Percentiles rank a stretch among this genome's conserved stretches.
Conservation (phyloP, 2,329 filamentous ascomycete species). For the Exophiala bonariae region DNA sequence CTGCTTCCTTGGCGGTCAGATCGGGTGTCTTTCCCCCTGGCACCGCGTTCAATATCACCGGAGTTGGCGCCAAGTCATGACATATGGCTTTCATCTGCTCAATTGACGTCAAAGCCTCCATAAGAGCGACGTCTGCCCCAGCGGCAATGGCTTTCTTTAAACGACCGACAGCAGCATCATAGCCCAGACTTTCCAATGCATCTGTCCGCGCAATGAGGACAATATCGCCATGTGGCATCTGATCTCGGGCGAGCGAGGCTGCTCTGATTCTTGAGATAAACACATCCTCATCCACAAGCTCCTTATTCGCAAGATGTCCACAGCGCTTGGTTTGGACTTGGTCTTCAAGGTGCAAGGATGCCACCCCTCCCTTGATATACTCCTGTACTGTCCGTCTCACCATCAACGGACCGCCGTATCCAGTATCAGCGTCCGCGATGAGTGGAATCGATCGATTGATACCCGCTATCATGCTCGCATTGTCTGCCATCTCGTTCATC, state of each 20-base stretch:
- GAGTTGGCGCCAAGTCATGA: slow-evolving; percentile 38
- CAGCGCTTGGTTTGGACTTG: slow-evolving; percentile 40
- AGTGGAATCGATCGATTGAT: slow-evolving; percentile 50
- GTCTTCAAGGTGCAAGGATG: slow-evolving; percentile 59
- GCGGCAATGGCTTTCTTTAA: slow-evolving; percentile 38
- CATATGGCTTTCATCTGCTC: slow-evolving; percentile 37
- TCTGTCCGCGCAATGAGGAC: slow-evolving; percentile 46
- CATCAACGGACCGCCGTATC: slow-evolving; percentile 51
- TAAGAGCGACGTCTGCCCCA: slow-evolving; percentile 42
- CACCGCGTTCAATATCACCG: slow-evolving; percentile 46
- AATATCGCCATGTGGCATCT: slow-evolving; percentile 38
- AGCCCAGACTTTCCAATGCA: slow-evolving; percentile 34
- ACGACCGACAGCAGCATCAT: slow-evolving; percentile 38
- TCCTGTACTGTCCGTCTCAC: slow-evolving; percentile 50
- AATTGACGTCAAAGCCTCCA: slow-evolving; percentile 41
- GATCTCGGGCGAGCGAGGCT: slow-evolving; percentile 40
- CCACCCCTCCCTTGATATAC: slow-evolving; percentile 55
- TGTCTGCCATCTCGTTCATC: slow-evolving; percentile 53
- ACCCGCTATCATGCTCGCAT: slow-evolving; percentile 55
- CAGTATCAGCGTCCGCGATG: slow-evolving; percentile 55
- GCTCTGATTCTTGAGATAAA: slow-evolving; percentile 40
- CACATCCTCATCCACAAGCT: slow-evolving; percentile 36
- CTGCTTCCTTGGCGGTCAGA: slow-evolving; percentile 38
- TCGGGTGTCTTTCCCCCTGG: slow-evolving; percentile 42
- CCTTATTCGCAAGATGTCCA: slow-evolving; percentile 41